These are phyloP conservation scores for Ophiostoma perfectum DNA, from an alignment of 2,329 filamentous ascomycete species.

Conservation along the genomic window DNA sequence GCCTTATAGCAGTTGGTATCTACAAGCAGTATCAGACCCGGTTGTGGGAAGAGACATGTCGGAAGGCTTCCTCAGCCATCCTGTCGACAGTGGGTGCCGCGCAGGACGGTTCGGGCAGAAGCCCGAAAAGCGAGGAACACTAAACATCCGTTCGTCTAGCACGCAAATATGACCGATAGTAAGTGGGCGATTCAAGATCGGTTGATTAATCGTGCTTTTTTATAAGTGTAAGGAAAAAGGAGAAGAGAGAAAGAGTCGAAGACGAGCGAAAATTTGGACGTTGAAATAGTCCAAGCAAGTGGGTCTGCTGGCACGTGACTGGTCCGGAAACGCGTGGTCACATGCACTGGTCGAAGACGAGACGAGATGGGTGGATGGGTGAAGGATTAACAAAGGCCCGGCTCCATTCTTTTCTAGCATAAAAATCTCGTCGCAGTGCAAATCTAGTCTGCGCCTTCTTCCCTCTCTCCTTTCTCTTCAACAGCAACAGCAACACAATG, in stretches of 20 bases:
- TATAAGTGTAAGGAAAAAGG: constrained; percentile 40
- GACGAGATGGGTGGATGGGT: neutral
- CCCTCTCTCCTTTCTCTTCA: neutral
- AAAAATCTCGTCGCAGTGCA: constrained; percentile 10
- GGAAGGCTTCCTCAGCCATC: constrained; percentile 21
- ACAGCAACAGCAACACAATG: neutral
- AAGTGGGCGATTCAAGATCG: constrained; percentile 47
- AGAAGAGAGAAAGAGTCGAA: constrained; percentile 20
- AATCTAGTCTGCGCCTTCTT: neutral
- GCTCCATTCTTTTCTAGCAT: neutral
- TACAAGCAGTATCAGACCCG: neutral
- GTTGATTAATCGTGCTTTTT: constrained; percentile 57
- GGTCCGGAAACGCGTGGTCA: neutral
- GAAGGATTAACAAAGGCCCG: constrained; percentile 18
- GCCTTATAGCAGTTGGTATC: neutral
- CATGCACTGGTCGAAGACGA: neutral
- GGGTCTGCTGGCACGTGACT: neutral
- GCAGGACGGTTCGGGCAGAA: constrained; percentile 16
- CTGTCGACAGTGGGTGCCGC: constrained; percentile 18
- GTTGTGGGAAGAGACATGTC: constrained; percentile 14
- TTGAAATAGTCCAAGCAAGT: neutral
- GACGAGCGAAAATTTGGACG: neutral
- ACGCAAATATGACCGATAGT: constrained; percentile 56
- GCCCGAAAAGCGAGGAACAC: constrained; percentile 19
- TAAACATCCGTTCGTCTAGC: constrained; percentile 43